These are phyloP conservation scores for Clitoria ternatea DNA, from an alignment of 306 rosid genomes.

Conservation along the genomic window DNA sequence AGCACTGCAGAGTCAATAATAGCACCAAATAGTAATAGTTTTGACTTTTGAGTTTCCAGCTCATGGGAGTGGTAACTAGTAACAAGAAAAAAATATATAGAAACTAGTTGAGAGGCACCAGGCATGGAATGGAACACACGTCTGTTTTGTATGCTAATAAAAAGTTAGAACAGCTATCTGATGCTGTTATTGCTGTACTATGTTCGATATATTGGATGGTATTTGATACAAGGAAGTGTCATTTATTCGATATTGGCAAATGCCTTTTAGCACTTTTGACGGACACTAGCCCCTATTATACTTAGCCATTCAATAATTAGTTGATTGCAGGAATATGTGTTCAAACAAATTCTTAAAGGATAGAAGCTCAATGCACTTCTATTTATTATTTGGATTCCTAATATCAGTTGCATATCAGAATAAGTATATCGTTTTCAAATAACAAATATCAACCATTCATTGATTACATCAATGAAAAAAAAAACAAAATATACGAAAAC, in stretches of 20 bases:
- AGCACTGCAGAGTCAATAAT: not conserved
- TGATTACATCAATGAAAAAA: not conserved
- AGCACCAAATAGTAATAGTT: not conserved
- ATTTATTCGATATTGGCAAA: not conserved
- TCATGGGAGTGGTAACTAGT: no score
- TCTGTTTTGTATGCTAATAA: not conserved
- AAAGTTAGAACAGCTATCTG: not conserved
- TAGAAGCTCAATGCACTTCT: not conserved
- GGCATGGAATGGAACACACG: constrained; percentile 27
- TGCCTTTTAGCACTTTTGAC: not conserved
- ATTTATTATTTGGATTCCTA: not conserved
- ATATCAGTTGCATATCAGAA: not conserved
- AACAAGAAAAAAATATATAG: no score
- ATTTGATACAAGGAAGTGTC: not conserved
- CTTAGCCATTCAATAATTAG: not conserved
- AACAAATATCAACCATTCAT: not conserved
- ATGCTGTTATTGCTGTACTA: not conserved
- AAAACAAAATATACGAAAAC: not conserved
- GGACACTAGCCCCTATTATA: not conserved
- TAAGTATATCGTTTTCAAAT: not conserved
- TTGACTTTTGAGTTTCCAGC: no score
- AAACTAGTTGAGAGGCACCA: constrained; percentile 1
- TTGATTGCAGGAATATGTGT: not conserved
- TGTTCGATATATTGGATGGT: not conserved
- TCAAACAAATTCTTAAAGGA: not conserved